Evolutionary conservation across 805 yeast species (phyloP), one percentile per base, ranked within the genome.

Genomic region (Pichia heedii): DNA sequence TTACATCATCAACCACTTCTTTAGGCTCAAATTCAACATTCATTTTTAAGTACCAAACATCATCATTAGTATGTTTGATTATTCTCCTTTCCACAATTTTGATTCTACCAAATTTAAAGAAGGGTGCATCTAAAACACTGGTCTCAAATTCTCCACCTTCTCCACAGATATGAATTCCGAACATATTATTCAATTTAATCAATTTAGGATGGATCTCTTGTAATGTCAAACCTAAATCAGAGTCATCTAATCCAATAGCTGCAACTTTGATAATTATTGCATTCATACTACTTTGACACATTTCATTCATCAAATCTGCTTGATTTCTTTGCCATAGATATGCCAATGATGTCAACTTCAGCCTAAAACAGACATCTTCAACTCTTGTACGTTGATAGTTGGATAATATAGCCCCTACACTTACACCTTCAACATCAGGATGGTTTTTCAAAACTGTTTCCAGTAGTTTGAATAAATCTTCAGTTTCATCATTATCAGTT

Each of bases 91-190:
- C 64, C 1, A 52, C 58, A 16, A 83, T 61, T 9, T 62, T 65
- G 36, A 81, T 58, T 41, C 59, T 65, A 33, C 76, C 78, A 37
- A 73, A 67, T 27, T 64, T 65, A 65, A 90, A 93, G 47, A 86
- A 81, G 0, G 96, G 95, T 1, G 94, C 86, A 61, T 93, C 96
- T 24, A 93, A 67, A 3, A 90, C 97, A 52, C 90, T 66, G 0
- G 96, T 82, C 60, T 93, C 99, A 61, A 87, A 93, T 61, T 93
- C 99, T 1, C 99, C 99, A 29, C 99, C 99, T 67, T 93, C 99
- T 13, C 99, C 99, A 66, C 98, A 93, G 0, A 93, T 79, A 60
- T 90, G 96, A 13, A 89, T 84, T 2, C 89, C 95, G 62, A 76
- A 89, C 60, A 67, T 64, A 10, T 58, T 47, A 58, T 88, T 82